phyloP scores from a whole-genome alignment of 805 yeast genomes.

The Debaryomyces maramus region DNA sequence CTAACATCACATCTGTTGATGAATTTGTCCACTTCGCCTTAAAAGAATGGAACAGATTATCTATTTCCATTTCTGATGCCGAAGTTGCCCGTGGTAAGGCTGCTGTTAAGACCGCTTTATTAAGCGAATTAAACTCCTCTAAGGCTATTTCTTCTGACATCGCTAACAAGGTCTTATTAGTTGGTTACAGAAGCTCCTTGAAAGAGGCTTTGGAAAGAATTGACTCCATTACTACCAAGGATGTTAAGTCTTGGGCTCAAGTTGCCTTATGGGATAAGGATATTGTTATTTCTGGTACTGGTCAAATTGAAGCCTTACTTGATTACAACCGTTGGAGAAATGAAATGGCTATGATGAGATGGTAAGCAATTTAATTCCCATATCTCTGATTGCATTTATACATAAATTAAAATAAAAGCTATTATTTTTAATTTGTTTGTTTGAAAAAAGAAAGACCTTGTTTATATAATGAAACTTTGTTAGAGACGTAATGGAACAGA shows the following conservation, averaged over 20 bases:
- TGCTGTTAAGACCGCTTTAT: slow-evolving; percentile 62
- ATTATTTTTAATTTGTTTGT: neutral
- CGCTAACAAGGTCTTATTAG: slow-evolving; percentile 58
- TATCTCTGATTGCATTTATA: slow-evolving; percentile 2
- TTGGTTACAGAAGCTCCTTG: slow-evolving; percentile 62
- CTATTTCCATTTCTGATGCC: slow-evolving; percentile 70
- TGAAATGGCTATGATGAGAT: slow-evolving; percentile 87
- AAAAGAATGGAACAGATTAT: slow-evolving; percentile 86
- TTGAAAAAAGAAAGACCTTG: slow-evolving; percentile 1
- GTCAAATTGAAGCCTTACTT: slow-evolving; percentile 80
- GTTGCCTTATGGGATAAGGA: slow-evolving; percentile 79
- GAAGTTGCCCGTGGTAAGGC: slow-evolving; percentile 80
- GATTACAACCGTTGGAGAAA: slow-evolving; percentile 86
- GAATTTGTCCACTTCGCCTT: slow-evolving; percentile 78
- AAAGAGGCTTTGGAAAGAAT: slow-evolving; percentile 60
- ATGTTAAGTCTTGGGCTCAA: slow-evolving; percentile 73
- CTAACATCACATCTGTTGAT: slow-evolving; percentile 61
- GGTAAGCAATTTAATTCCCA: slow-evolving; percentile 27
- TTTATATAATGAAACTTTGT: slow-evolving; percentile 4
- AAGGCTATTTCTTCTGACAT: slow-evolving; percentile 54
- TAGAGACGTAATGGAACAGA: neutral
- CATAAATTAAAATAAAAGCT: slow-evolving; percentile 2
- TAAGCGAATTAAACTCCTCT: slow-evolving; percentile 50
- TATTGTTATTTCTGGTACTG: slow-evolving; percentile 79
- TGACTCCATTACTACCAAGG: slow-evolving; percentile 60